Evolutionary conservation across 768 basidiomycete species (phyloP), one percentile per base, ranked within the genome.

Genomic region (Trametes meyenii): DNA sequence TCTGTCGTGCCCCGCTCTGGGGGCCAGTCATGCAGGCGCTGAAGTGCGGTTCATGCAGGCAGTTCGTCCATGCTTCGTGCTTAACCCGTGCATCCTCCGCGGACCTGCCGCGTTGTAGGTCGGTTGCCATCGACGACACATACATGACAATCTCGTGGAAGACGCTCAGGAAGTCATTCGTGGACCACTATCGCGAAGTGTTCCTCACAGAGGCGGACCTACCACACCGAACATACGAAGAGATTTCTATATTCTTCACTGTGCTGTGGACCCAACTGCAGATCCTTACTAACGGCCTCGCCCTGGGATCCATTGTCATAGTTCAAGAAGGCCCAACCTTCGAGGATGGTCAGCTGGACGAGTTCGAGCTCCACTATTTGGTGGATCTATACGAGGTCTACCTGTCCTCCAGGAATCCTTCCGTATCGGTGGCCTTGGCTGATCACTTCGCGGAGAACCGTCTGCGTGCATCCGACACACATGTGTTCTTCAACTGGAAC

Each of bases 1-100:
- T 80, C 4, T 95, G 92, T 70, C 78, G 73, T 19, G 72, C 79
- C 44, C 92, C 92, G 1, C 77, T 94, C 12, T 94, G 92, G 91
- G 92, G 91, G 2, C 78, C 75, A 50, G 72, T 77, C 14, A 73
- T 73, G 38, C 92, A 94, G 71, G 89, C 84, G 2, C 67, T 88
- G 21, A 83, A 81, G 51, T 95, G 92, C 69, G 69, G 71, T 24
- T 73, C 75, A 2, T 95, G 92, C 73, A 78, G 78, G 36, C 76
- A 81, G 21, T 85, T 90, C 56, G 78, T 81, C 14, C 92, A 92
- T 73, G 60, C 75, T 5, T 58, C 73, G 16, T 94, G 90, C 70
- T 50, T 73, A 16, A 42, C 63, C 8, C 52, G 51, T 19, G 60
- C 78, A 4, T 61, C 71, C 4, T 58, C 70, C 23, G 54, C 48